A percentile compares a stretch with the other conserved stretches of the same genome.
phyloP scores from a whole-genome alignment of 2,329 filamentous ascomycete genomes.

The Colletotrichum tanaceti region DNA sequence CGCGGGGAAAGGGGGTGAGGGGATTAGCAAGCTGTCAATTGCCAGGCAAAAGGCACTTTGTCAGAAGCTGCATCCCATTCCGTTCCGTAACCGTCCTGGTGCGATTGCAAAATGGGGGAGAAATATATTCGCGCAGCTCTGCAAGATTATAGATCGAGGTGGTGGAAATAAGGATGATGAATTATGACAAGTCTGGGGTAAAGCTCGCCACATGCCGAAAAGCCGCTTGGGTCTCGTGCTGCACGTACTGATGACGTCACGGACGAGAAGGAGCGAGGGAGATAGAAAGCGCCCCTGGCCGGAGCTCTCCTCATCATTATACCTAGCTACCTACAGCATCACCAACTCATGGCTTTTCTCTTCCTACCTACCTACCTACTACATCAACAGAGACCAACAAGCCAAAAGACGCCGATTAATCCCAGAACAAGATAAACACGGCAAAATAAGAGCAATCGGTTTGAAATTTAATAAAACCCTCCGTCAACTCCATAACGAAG shows the following conservation, averaged over 20 bases:
- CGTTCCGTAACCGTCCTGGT: no score
- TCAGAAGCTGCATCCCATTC: no score
- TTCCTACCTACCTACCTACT: background rate
- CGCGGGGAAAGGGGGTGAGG: no score
- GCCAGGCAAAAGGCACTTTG: no score
- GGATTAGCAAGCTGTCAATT: no score
- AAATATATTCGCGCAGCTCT: no score
- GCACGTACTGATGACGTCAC: constrained; percentile 38
- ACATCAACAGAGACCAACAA: no score
- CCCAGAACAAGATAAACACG: no score
- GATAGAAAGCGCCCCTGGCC: background rate
- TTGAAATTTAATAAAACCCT: no score
- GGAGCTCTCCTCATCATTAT: constrained; percentile 3
- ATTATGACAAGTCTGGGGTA: constrained; percentile 17
- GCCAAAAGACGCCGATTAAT: background rate
- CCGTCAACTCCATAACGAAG: no score
- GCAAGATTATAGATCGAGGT: background rate
- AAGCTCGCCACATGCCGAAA: constrained; percentile 9
- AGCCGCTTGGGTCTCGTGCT: constrained; percentile 3
- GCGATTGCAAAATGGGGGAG: no score
- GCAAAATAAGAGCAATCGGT: no score
- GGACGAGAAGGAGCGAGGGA: background rate
- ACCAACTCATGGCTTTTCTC: background rate
- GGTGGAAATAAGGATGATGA: constrained; percentile 23
- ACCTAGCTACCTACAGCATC: background rate